These are phyloP conservation scores for Exophiala xenobiotica DNA, from an alignment of 2,329 filamentous ascomycete genomes.

Conservation along the genomic window DNA sequence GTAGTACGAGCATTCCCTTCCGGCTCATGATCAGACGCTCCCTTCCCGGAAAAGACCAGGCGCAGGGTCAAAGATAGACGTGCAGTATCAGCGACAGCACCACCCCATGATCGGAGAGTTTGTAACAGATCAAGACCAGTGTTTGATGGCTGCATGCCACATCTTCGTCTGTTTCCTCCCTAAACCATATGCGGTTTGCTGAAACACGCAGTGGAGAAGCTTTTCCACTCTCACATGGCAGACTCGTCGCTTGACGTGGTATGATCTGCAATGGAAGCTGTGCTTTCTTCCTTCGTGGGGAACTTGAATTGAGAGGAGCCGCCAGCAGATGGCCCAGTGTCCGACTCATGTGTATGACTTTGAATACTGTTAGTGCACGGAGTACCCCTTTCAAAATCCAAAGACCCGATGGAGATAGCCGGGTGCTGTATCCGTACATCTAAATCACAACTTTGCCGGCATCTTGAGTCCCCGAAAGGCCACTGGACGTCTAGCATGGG, in stretches of 20 bases:
- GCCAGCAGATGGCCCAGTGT: too few species aligned
- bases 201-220: too few species aligned
- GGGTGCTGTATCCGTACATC: too few species aligned
- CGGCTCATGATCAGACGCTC: too few species aligned
- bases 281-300: too few species aligned
- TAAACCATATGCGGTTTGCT: background rate
- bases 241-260: background rate
- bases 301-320: too few species aligned
- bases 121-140: background rate
- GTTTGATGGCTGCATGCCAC: background rate
- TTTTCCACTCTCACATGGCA: too few species aligned
- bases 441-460: background rate
- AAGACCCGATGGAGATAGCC: too few species aligned
- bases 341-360: too few species aligned
- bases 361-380: too few species aligned
- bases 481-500: slow-evolving; percentile 10
- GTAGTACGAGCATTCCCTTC: too few species aligned
- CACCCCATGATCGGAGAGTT: background rate
- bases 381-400: too few species aligned
- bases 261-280: slow-evolving; percentile 2
- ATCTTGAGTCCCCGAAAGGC: slow-evolving; percentile 4
- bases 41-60: background rate
- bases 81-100: background rate
- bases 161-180: background rate
- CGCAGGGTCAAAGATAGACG: background rate